phyloP scores from a whole-genome alignment of 768 basidiomycete species.

The Mycena crocata region DNA sequence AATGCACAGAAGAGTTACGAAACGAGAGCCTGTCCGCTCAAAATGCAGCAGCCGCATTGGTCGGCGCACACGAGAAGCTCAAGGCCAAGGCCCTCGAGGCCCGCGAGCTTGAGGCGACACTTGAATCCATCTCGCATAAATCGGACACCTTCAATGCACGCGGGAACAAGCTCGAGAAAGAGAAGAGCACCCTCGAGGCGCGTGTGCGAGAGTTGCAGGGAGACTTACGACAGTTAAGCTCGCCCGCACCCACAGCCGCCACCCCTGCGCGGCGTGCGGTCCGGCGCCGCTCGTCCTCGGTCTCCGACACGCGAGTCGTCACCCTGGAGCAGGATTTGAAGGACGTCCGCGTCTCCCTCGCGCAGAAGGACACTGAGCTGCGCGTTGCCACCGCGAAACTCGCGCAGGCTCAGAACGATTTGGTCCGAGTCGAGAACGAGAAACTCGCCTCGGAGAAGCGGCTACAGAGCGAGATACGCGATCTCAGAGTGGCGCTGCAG shows the following conservation, averaged over 20 bases:
- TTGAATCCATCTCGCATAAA: constrained; percentile 66
- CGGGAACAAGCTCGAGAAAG: constrained; percentile 62
- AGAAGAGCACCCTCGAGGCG: constrained; percentile 66
- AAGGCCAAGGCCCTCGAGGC: constrained; percentile 62
- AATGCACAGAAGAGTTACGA: constrained; percentile 66
- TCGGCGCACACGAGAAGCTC: constrained; percentile 59
- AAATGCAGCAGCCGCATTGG: constrained; percentile 64
- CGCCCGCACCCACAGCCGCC: constrained; percentile 45
- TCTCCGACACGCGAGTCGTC: constrained; percentile 61
- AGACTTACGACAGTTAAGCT: constrained; percentile 49
- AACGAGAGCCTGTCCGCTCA: constrained; percentile 63
- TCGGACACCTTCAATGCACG: constrained; percentile 59
- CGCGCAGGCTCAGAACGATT: constrained; percentile 58
- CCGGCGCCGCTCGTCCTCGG: constrained; percentile 70
- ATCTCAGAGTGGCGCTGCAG: constrained; percentile 57
- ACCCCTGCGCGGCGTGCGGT: constrained; percentile 45
- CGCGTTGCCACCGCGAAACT: constrained; percentile 58
- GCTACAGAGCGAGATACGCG: constrained; percentile 55
- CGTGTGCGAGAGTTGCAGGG: constrained; percentile 70
- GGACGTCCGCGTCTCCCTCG: constrained; percentile 56
- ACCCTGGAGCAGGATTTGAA: constrained; percentile 68
- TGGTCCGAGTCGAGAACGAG: constrained; percentile 69
- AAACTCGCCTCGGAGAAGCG: constrained; percentile 64
- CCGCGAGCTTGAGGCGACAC: constrained; percentile 65
- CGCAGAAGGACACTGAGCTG: constrained; percentile 59